phyloP scores from a whole-genome alignment of 805 yeast genomes.

The Lipomyces anomalus region DNA sequence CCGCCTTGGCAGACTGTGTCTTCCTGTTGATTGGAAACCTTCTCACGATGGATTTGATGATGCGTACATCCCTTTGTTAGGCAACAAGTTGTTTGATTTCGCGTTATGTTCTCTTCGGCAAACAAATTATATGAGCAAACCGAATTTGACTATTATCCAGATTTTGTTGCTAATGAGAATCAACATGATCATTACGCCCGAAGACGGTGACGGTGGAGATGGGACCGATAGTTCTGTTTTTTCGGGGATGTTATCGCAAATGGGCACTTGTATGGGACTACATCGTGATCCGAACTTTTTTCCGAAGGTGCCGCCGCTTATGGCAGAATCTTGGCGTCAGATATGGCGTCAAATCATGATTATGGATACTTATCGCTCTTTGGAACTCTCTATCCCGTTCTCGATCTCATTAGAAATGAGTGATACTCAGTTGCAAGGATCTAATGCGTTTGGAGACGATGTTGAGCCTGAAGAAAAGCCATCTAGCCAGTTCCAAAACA shows the following conservation, averaged over 20 bases:
- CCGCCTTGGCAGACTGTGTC: slow-evolving; percentile 23
- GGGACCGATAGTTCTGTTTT: slow-evolving; percentile 25
- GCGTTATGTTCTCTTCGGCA: slow-evolving; percentile 16
- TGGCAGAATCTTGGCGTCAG: slow-evolving; percentile 24
- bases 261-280: slow-evolving; percentile 28
- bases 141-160: slow-evolving; percentile 15
- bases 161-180: slow-evolving; percentile 25
- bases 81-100: slow-evolving; percentile 11
- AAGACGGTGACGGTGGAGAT: slow-evolving; percentile 26
- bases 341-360: slow-evolving; percentile 28
- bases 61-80: slow-evolving; percentile 8
- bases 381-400: slow-evolving; percentile 21
- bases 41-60: slow-evolving; percentile 19
- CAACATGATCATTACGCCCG: slow-evolving; percentile 24
- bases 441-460: not conserved
- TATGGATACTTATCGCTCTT: slow-evolving; percentile 24
- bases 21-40: slow-evolving; percentile 23
- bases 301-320: slow-evolving; percentile 17
- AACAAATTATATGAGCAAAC: slow-evolving; percentile 20
- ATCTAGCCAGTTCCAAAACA: slow-evolving; percentile 8
- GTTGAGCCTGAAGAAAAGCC: slow-evolving; percentile 8
- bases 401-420: slow-evolving; percentile 14
- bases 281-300: slow-evolving; percentile 29
- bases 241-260: slow-evolving; percentile 24
- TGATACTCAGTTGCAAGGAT: slow-evolving; percentile 7